These are phyloP conservation scores for Luffa acutangula DNA, from an alignment of 306 rosid species.

Conservation along the genomic window DNA sequence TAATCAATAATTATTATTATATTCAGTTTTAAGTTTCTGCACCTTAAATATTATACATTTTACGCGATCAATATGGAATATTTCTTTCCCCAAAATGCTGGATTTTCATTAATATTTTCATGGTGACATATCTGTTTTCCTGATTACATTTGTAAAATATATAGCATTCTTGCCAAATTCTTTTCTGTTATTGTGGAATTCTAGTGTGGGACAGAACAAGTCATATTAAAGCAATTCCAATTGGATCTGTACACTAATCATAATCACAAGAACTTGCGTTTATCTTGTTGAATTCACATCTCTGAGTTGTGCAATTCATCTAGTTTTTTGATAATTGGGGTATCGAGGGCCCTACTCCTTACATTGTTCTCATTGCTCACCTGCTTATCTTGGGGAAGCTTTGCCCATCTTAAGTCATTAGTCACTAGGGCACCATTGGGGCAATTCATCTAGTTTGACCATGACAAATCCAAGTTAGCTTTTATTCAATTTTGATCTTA, in stretches of 20 bases:
- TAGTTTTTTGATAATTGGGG: background rate
- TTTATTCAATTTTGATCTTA: background rate
- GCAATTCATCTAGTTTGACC: background rate
- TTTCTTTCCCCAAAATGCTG: background rate
- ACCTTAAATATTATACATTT: background rate
- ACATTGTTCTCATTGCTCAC: background rate
- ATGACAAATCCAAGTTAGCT: background rate
- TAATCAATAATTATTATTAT: background rate
- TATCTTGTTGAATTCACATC: background rate
- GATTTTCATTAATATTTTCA: background rate
- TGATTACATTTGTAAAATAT: background rate
- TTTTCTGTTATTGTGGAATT: background rate
- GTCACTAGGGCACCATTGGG: background rate
- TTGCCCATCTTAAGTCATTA: background rate
- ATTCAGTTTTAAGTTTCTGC: background rate
- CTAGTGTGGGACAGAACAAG: background rate
- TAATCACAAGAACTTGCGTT: background rate
- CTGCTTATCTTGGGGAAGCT: background rate
- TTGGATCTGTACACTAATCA: background rate
- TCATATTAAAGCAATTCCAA: background rate
- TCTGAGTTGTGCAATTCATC: background rate
- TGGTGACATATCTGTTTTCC: background rate
- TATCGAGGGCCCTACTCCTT: background rate
- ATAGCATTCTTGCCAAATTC: background rate
- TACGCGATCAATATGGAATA: background rate